Evolutionary conservation across 805 yeast species (phyloP).

Genomic region (Scheffersomyces ergatensis): DNA sequence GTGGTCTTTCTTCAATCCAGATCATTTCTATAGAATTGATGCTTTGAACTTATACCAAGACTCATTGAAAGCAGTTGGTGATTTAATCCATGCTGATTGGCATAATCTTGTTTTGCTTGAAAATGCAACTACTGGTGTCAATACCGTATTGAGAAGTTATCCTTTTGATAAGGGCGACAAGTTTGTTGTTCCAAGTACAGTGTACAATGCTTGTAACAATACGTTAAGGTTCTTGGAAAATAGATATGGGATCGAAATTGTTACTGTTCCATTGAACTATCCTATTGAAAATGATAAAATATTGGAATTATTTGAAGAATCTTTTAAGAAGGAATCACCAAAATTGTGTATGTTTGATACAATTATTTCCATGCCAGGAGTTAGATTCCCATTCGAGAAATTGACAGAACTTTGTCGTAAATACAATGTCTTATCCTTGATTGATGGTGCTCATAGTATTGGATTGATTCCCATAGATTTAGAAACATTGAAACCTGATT

Average conservation of each 20-base stretch:
- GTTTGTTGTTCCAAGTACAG: conserved; percentile 46
- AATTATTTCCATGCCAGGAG: conserved; percentile 65
- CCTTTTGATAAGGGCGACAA: conserved; percentile 53
- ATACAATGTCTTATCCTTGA: conserved; percentile 48
- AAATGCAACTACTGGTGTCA: conserved; percentile 63
- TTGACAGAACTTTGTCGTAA: conserved; percentile 45
- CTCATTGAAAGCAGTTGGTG: conserved; percentile 35
- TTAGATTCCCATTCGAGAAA: conserved; percentile 52
- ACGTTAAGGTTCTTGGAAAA: conserved; percentile 42
- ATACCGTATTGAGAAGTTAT: conserved; percentile 52
- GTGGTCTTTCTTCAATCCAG: conserved; percentile 42
- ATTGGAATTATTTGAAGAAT: conserved; percentile 18
- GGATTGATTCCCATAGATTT: conserved; percentile 52
- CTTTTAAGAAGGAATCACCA: conserved; percentile 17
- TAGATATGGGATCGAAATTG: conserved; percentile 24
- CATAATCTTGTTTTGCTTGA: conserved; percentile 50
- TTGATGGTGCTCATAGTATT: conserved; percentile 74
- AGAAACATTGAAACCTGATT: conserved; percentile 51
- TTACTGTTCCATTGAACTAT: conserved; percentile 37
- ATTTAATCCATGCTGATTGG: conserved; percentile 45
- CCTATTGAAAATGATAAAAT: conserved; percentile 42
- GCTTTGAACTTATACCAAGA: conserved; percentile 24
- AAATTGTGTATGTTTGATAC: conserved; percentile 54
- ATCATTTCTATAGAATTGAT: conserved; percentile 33
- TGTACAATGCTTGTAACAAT: conserved; percentile 55